A percentile compares a stretch with the other conserved stretches of the same genome.
Evolutionary conservation across 2,329 filamentous ascomycete species (phyloP).

Genomic region (Penicillium palitans): DNA sequence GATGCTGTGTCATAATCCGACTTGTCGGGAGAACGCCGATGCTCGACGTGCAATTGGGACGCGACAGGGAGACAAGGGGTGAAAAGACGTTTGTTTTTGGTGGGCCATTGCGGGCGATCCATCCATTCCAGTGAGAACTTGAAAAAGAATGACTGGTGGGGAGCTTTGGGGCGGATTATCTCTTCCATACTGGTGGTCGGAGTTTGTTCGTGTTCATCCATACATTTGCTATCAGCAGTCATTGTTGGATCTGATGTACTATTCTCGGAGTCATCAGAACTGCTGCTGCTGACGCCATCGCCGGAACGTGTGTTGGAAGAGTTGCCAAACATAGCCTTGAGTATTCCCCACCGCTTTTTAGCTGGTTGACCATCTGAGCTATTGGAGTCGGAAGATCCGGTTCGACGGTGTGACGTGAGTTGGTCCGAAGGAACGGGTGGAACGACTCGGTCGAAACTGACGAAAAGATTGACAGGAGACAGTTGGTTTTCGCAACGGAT

Average conservation of each 20-base stretch:
- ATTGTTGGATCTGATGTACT: conserved; percentile 28
- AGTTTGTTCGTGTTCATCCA: conserved; percentile 30
- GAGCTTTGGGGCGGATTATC: conserved; percentile 37
- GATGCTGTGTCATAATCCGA: conserved; percentile 29
- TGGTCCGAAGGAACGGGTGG: conserved; percentile 38
- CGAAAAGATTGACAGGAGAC: conserved; percentile 54
- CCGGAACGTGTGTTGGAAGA: conserved; percentile 48
- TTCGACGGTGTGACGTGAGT: conserved; percentile 36
- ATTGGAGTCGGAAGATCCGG: conserved; percentile 33
- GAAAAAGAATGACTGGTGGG: conserved; percentile 61
- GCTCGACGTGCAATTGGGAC: conserved; percentile 56
- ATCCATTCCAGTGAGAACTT: conserved; percentile 69
- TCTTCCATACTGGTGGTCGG: conserved; percentile 26
- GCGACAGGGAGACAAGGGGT: conserved; percentile 59
- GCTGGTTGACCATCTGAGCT: conserved; percentile 25
- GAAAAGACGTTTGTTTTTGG: conserved; percentile 55
- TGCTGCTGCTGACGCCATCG: conserved; percentile 43
- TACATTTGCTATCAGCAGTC: conserved; percentile 26
- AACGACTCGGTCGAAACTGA: conserved; percentile 64
- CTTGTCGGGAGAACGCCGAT: conserved; percentile 30
- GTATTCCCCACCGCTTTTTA: conserved; percentile 53
- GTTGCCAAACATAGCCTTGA: conserved; percentile 52
- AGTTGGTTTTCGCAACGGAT: conserved; percentile 73
- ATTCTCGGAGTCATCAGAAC: conserved; percentile 39
- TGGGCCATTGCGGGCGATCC: conserved; percentile 52